Percentiles rank a stretch among this genome's conserved stretches.
Conservation (phyloP, 306 rosid genomes). For the Astragalus glycyphyllos region DNA sequence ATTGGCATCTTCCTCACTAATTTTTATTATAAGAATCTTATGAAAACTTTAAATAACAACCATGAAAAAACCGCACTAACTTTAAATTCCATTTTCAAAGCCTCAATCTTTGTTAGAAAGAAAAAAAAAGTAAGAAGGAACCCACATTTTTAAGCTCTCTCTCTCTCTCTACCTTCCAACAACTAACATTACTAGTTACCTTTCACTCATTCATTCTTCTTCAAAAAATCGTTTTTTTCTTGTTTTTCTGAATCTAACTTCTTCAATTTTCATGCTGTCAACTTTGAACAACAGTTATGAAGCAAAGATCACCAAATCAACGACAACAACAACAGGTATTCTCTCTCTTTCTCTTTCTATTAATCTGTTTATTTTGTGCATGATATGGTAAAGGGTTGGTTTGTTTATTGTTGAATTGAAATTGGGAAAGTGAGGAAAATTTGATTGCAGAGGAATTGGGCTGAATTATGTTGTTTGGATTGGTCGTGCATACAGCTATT, state of each 20-base stretch:
- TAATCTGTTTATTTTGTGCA: not conserved
- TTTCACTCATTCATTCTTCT: not conserved
- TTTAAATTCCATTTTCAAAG: too few species aligned
- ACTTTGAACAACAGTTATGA: constrained; percentile 54
- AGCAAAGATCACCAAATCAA: constrained; percentile 53
- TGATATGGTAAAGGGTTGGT: constrained; percentile 44
- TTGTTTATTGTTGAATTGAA: constrained; percentile 29
- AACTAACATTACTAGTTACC: not conserved
- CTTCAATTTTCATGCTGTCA: constrained; percentile 28
- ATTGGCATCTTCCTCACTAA: too few species aligned
- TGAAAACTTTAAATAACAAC: too few species aligned
- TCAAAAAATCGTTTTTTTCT: not conserved
- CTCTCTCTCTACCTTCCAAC: not conserved
- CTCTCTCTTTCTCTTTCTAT: not conserved
- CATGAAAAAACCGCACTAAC: too few species aligned
- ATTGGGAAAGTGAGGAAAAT: constrained; percentile 54
- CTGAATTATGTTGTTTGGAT: constrained; percentile 94
- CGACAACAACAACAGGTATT: constrained; percentile 61
- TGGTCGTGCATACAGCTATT: constrained; percentile 90
- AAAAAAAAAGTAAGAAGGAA: not conserved
- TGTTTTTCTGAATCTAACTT: not conserved
- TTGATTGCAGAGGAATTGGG: constrained; percentile 73
- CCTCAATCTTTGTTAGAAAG: too few species aligned
- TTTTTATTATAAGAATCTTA: too few species aligned
- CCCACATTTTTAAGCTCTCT: not conserved